Base-by-base conservation (phyloP, 2,329 filamentous ascomycete genomes). In the Periconia sp. region DNA sequence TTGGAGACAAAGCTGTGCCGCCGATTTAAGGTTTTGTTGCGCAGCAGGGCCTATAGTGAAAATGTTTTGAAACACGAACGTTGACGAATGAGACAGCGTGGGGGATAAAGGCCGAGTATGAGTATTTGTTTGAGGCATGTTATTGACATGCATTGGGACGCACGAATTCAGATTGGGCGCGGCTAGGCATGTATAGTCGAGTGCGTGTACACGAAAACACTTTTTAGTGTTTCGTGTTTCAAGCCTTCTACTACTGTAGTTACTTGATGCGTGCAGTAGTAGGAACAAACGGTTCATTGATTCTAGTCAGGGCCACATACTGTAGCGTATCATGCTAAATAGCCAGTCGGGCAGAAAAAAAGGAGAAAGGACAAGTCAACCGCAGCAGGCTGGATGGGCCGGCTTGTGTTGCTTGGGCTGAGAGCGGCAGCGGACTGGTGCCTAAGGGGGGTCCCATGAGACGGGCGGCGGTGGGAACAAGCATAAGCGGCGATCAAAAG, bases 401-500 rank as follows among this genome's bases (percentile, higher is more conserved):
- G 15, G 33, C 33, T 13, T 14, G 15, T 13, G 6, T 37, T 37
- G 15, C 41, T 49, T 52, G 50, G 45, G 49, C 47, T 18, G 5
- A 15, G 41, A 42, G 15, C 37, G 19, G 20, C 15, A 11, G 33
- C 10, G 11, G 42, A 49, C 23, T 51, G 53, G 45, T 48, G 53
- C 49, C 45, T 49, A 52, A 50, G 49, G 41, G 50, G 52, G 54
- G 6, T 14, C 33, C 33, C 33, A 37, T n/a, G 33, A 37, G 33
- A 37, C 33, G 10, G 30, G 8, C 23, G 23, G 20, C 23, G 47
- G n/a, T 56, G 45, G 47, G 49, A 57, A 51, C 50, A 47, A 52
- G 54, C 43, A 52, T 45, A 46, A 51, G 44, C 43, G 49, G 43
- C 37, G 42, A 20, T 46, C 31, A 14, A 13, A 18, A 49, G 45